phyloP scores from a whole-genome alignment of 441 rosid species.

The Arabidopsis lyrata region DNA sequence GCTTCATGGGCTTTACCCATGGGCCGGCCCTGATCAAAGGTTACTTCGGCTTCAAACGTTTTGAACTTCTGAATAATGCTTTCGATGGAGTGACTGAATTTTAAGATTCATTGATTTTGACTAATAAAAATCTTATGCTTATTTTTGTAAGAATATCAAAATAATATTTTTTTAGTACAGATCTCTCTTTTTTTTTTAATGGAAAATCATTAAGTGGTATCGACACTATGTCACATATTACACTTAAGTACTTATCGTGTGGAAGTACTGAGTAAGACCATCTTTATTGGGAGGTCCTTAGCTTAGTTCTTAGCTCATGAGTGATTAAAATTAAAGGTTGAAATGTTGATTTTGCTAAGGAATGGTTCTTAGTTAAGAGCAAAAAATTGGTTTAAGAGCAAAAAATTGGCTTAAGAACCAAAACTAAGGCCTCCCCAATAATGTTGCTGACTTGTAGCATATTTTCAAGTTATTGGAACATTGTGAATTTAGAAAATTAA shows the following conservation, averaged over 20 bases:
- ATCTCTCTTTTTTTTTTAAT: background rate
- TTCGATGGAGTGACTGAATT: background rate
- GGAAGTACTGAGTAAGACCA: background rate
- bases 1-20: no score
- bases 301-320: no score
- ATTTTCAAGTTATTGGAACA: background rate
- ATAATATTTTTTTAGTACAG: background rate
- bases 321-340: no score
- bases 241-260: background rate
- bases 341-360: no score
- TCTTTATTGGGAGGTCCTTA: no score
- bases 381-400: no score
- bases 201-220: background rate
- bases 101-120: background rate
- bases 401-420: no score
- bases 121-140: background rate
- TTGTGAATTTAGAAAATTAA: background rate
- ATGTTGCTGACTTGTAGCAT: background rate
- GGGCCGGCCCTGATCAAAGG: no score
- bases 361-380: no score
- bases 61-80: background rate
- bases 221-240: background rate
- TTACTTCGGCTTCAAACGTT: constrained; percentile 17
- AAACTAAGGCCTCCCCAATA: no score
- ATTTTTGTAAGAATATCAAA: background rate